These are phyloP conservation scores for Annona cherimola DNA, from an alignment of 164 flowering plant species.

Conservation along the genomic window DNA sequence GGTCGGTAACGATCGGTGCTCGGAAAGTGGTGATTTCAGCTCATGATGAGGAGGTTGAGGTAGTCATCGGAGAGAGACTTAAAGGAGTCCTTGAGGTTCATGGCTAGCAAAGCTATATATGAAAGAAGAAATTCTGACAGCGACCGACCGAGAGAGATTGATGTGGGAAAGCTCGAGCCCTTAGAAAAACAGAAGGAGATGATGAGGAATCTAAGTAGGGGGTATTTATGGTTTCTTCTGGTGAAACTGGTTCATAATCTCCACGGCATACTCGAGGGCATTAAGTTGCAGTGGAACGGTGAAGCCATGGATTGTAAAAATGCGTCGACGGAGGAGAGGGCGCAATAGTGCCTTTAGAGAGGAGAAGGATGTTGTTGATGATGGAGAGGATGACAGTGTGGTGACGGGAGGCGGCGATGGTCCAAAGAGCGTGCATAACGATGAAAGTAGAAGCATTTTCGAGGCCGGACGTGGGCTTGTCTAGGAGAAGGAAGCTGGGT, in stretches of 20 bases:
- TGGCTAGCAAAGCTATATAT: neutral
- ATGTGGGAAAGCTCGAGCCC: neutral
- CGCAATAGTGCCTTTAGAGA: constrained; percentile 67
- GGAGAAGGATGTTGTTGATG: constrained; percentile 55
- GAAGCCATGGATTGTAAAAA: constrained; percentile 50
- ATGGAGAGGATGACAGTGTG: constrained; percentile 76
- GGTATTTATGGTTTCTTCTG: too few relatives aligned
- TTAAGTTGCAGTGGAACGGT: constrained; percentile 87
- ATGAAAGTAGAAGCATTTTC: constrained; percentile 77
- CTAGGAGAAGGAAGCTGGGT: constrained; percentile 77
- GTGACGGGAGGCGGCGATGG: constrained; percentile 41
- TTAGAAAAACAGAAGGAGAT: neutral
- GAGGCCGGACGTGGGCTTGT: constrained; percentile 94
- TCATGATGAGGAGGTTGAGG: constrained; percentile 48
- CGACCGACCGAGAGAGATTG: neutral
- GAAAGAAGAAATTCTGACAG: neutral
- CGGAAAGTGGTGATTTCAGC: too few relatives aligned
- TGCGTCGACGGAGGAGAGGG: constrained; percentile 41
- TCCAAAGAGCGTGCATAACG: constrained; percentile 59
- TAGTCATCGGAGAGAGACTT: constrained; percentile 89
- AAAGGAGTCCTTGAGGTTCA: constrained; percentile 61
- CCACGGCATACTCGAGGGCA: constrained; percentile 84
- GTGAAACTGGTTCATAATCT: constrained; percentile 54
- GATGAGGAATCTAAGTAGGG: too few relatives aligned
- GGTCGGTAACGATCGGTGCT: too few relatives aligned